phyloP scores from a whole-genome alignment of 495 filamentous ascomycete species.

The Neurospora sp. region DNA sequence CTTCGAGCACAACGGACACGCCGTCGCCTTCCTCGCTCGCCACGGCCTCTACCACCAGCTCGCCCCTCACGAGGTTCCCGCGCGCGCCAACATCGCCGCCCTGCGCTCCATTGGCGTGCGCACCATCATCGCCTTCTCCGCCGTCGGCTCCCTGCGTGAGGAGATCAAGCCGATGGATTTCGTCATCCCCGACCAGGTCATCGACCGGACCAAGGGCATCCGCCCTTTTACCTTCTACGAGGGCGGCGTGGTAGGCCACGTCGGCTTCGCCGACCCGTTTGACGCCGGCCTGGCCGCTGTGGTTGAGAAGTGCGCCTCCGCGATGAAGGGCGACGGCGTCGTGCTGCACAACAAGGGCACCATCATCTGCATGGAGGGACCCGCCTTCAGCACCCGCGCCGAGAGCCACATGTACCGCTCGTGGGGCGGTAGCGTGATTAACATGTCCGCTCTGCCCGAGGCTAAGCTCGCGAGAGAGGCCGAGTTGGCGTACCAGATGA shows the following conservation, averaged over 20 bases:
- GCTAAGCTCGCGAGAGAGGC: slow-evolving; percentile 93
- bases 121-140: slow-evolving; percentile 85
- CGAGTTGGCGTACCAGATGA: slow-evolving; percentile 93
- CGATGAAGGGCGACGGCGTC: slow-evolving; percentile 69
- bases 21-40: slow-evolving; percentile 87
- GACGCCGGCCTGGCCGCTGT: slow-evolving; percentile 65
- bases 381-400: slow-evolving; percentile 93
- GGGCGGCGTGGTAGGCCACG: slow-evolving; percentile 83
- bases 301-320: slow-evolving; percentile 61
- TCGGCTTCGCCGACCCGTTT: slow-evolving; percentile 93
- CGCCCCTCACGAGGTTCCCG: slow-evolving; percentile 84
- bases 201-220: slow-evolving; percentile 93
- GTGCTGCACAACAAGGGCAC: slow-evolving; percentile 67
- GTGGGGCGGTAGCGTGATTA: slow-evolving; percentile 87
- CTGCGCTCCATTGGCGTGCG: slow-evolving; percentile 81
- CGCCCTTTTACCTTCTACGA: slow-evolving; percentile 95
- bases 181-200: slow-evolving; percentile 89
- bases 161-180: slow-evolving; percentile 92
- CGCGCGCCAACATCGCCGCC: slow-evolving; percentile 90
- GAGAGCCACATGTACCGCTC: slow-evolving; percentile 89
- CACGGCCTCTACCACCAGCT: slow-evolving; percentile 83
- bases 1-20: slow-evolving; percentile 68
- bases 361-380: slow-evolving; percentile 92
- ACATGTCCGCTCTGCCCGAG: slow-evolving; percentile 96
- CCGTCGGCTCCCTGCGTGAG: slow-evolving; percentile 87